Evolutionary conservation across 176 grass and related monocot genomes (phyloP).

Genomic region (Saccharum spontaneum): DNA sequence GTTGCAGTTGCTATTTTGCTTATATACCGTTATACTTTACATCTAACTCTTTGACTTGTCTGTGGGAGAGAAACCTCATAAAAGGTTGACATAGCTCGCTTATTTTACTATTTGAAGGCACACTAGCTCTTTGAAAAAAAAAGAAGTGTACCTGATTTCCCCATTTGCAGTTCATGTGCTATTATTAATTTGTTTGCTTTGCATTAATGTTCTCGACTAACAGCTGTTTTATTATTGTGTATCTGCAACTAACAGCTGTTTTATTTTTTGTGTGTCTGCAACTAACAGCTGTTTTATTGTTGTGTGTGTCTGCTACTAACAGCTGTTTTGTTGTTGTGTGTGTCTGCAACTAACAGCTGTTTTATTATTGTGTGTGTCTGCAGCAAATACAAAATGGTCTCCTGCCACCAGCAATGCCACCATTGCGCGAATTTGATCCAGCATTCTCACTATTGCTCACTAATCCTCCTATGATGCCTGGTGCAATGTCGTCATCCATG

Average conservation of each 20-base stretch:
- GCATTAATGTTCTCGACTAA: neutral
- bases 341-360: neutral
- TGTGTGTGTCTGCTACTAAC: neutral
- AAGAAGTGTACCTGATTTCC: neutral
- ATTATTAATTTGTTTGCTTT: neutral
- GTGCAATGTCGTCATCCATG: conserved; percentile 34
- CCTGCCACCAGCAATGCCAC: conserved; percentile 46
- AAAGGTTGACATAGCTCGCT: neutral
- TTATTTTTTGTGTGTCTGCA: neutral
- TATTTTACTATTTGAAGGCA: neutral
- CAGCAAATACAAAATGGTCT: conserved; percentile 70
- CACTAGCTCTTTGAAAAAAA: neutral
- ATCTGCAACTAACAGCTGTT: conserved; percentile 30
- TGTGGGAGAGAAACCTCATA: neutral
- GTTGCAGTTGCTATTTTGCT: neutral
- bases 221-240: conserved; percentile 3
- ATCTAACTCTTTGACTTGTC: neutral
- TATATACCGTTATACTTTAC: neutral
- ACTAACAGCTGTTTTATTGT: neutral
- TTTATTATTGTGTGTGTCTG: neutral
- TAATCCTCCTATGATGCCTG: conserved; percentile 57
- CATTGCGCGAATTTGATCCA: conserved; percentile 62
- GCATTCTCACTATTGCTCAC: conserved; percentile 62
- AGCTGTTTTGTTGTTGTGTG: neutral
- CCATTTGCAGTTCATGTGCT: neutral